Evolutionary conservation across 306 rosid genomes (phyloP), one percentile per base, ranked within the genome.

Genomic region (Gynostemma pentaphyllum): DNA sequence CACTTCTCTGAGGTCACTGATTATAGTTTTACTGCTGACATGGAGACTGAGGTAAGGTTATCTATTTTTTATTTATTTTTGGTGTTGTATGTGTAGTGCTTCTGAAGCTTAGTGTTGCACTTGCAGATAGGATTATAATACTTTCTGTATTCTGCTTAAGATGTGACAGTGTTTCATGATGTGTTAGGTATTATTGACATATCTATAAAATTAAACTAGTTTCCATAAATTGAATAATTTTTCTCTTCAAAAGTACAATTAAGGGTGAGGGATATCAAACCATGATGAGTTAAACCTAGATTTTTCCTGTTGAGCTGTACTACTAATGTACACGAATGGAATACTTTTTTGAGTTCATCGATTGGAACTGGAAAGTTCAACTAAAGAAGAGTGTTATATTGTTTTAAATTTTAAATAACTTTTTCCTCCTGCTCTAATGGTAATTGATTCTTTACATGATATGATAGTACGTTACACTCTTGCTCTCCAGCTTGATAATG

Each of bases 21-120:
- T 75, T 88, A 88, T 67, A 80, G 88, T 80, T 94, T 94, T 74
- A 88, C 97, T 30, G 99, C 99, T 1, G 99, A 94, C 79, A 94
- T 94, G 99, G 99, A 94, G 80, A 81, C 80, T 27, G 99, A 88
- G 99, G 99, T 88, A 80, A 69, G 47, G n/a, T n/a, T n/a, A n/a
- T n/a, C n/a, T n/a, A n/a, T n/a, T n/a, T n/a, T n/a, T n/a, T n/a
- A n/a, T n/a, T n/a, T n/a, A n/a, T n/a, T n/a, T n/a, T n/a, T n/a
- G n/a, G n/a, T n/a, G n/a, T n/a, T n/a, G n/a, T n/a, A n/a, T n/a
- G n/a, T n/a, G n/a, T n/a, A n/a, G n/a, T n/a, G n/a, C n/a, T n/a
- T n/a, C n/a, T n/a, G n/a, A n/a, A n/a, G n/a, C n/a, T n/a, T n/a
- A n/a, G n/a, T n/a, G n/a, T n/a, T n/a, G n/a, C n/a, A n/a, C n/a